These are phyloP conservation scores for Aristolochia californica DNA, from an alignment of 164 flowering plant genomes.

Conservation along the genomic window DNA sequence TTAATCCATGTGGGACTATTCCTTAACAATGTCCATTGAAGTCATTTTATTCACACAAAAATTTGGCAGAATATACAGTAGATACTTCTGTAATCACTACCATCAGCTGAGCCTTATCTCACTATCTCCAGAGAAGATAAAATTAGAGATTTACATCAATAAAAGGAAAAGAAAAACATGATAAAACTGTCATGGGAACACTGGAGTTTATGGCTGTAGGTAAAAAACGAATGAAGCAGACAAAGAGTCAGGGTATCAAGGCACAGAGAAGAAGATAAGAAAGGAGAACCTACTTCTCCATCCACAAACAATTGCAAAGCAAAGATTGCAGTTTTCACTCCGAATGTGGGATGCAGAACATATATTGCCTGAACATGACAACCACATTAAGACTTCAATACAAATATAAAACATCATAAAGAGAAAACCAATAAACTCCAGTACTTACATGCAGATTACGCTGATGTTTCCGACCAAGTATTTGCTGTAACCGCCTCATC, in stretches of 20 bases:
- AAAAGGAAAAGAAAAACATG: too few species aligned
- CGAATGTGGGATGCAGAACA: slow-evolving; percentile 87
- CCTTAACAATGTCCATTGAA: too few species aligned
- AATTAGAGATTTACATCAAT: too few species aligned
- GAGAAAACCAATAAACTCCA: background rate
- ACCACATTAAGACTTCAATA: background rate
- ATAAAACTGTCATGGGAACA: too few species aligned
- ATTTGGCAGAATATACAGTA: too few species aligned
- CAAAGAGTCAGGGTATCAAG: background rate
- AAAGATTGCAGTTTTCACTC: slow-evolving; percentile 66
- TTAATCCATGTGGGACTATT: too few species aligned
- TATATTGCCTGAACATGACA: slow-evolving; percentile 61
- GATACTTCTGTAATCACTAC: too few species aligned
- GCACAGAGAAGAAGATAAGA: too few species aligned
- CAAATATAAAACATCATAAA: background rate
- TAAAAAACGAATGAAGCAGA: background rate
- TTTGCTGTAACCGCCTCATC: slow-evolving; percentile 90
- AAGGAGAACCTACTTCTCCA: slow-evolving; percentile 43
- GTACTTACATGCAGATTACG: slow-evolving; percentile 75
- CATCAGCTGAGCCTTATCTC: too few species aligned
- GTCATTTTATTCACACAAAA: too few species aligned
- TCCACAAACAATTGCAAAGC: slow-evolving; percentile 79
- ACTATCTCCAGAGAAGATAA: too few species aligned
- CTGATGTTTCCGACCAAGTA: slow-evolving; percentile 94
- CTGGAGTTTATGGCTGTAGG: too few species aligned